Evolutionary conservation across 2,329 filamentous ascomycete species (phyloP).

Genomic region (Elsinoe perseae): DNA sequence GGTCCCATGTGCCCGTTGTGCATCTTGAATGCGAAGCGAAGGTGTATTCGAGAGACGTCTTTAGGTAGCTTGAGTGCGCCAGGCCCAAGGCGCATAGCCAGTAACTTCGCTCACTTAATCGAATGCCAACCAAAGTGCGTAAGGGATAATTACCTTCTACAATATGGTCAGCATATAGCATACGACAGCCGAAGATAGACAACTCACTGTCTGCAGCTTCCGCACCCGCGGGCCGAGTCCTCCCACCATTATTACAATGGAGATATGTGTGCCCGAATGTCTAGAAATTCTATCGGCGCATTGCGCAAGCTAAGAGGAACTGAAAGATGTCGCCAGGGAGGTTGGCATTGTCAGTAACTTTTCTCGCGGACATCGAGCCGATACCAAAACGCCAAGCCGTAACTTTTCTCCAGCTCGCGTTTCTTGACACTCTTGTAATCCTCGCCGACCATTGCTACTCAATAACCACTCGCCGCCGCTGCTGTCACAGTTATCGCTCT

Average conservation of each 20-base stretch:
- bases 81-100: slow-evolving; percentile 68
- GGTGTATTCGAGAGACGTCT: slow-evolving; percentile 64
- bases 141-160: slow-evolving; percentile 19
- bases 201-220: slow-evolving; percentile 62
- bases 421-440: not conserved
- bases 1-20: slow-evolving; percentile 64
- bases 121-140: slow-evolving; percentile 23
- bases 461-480: not conserved
- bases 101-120: slow-evolving; percentile 47
- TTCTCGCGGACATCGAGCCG: slow-evolving; percentile 10
- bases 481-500: not conserved
- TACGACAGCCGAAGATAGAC: not conserved
- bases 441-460: not conserved
- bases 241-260: not conserved
- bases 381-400: slow-evolving; percentile 18
- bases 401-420: slow-evolving; percentile 14
- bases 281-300: not conserved
- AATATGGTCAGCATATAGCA: slow-evolving; percentile 11
- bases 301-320: not conserved
- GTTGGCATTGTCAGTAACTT: slow-evolving; percentile 1
- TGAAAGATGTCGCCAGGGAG: no score
- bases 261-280: not conserved
- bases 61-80: slow-evolving; percentile 75
- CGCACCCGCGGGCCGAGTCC: slow-evolving; percentile 60
- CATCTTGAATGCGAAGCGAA: slow-evolving; percentile 59